Conservation (phyloP, 129 eudicot genomes). For the Logfia minima region DNA sequence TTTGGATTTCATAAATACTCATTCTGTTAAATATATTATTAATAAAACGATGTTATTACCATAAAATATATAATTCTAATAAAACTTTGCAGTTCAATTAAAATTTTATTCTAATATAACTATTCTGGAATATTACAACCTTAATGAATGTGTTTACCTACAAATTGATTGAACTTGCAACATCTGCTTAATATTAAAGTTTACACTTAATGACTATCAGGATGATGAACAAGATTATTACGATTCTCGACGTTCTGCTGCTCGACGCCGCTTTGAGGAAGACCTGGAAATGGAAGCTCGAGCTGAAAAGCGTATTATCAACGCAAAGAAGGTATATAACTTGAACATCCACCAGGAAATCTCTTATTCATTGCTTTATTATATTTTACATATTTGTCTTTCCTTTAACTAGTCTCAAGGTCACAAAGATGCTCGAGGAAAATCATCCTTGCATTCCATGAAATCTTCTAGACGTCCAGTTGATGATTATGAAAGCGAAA, state of each 20-base stretch:
- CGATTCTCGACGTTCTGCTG: constrained; percentile 66
- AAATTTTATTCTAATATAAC: too few relatives aligned
- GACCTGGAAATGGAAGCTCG: constrained; percentile 94
- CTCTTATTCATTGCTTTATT: constrained; percentile 2
- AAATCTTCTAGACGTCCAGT: constrained; percentile 78
- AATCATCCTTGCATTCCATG: constrained; percentile 54
- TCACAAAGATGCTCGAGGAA: constrained; percentile 60
- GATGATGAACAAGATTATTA: constrained; percentile 88
- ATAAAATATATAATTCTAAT: background rate
- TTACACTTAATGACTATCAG: constrained; percentile 37
- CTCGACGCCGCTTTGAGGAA: constrained; percentile 72
- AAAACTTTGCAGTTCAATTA: too few relatives aligned
- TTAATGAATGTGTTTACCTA: background rate
- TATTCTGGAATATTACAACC: background rate
- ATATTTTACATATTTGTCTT: constrained; percentile 9
- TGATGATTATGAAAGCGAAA: constrained; percentile 84
- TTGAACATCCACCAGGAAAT: background rate
- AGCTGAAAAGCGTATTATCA: constrained; percentile 91
- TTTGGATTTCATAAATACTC: background rate
- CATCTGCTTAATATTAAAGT: background rate
- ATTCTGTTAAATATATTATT: background rate
- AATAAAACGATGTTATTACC: too few relatives aligned
- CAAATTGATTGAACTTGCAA: background rate
- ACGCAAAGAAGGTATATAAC: constrained; percentile 76
- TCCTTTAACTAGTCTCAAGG: constrained; percentile 43